Base-by-base conservation (phyloP, 2,329 filamentous ascomycete species). In the Colletotrichum trifolii region DNA sequence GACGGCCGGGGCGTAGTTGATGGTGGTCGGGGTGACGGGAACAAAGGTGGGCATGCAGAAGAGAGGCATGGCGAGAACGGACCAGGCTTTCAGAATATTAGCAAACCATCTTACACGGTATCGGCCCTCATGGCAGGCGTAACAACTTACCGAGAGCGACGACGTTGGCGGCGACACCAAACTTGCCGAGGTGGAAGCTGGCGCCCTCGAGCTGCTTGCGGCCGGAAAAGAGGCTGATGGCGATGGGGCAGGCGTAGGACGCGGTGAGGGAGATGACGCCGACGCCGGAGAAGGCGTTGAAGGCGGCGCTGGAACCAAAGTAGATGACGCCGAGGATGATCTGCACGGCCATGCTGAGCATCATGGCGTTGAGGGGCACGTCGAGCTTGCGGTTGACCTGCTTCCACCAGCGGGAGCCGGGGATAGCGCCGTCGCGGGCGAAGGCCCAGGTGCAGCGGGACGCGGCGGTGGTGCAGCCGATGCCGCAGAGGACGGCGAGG, bases 1-100 rank as follows among this genome's bases (percentile, higher is more conserved):
- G n/a, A 93, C 90, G 39, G 89, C 90, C 12, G 88, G 88, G 2
- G 90, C 90, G 75, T 92, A 93, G 82, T 93, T 93, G 82, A 92
- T 89, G 43, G 81, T 83, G 15, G 77, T 73, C 6, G 83, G 76
- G 0, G 82, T 84, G 43, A 91, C 87, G 6, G 87, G 87, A n/a
- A 91, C 78, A 47, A 77, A 77, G 0, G 87, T 84, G 0, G 89
- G 90, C 88, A 91, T 91, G 77, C 88, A 93, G 82, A 93, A 93
- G 13, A 93, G 84, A 1, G 90, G 89, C 56, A 92, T 86, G 40
- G 89, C 89, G 58, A 93, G 83, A 12, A 83, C 70, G 59, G 87
- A 89, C 90, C 90, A 93, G 56, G 79, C 86, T 89, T 38, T 48
- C n/a, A 53, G 12, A 54, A 63, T 60, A 70, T 77, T 69, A 78